phyloP scores from a whole-genome alignment of 2,329 filamentous ascomycete genomes.

The Coniochaeta ligniaria region DNA sequence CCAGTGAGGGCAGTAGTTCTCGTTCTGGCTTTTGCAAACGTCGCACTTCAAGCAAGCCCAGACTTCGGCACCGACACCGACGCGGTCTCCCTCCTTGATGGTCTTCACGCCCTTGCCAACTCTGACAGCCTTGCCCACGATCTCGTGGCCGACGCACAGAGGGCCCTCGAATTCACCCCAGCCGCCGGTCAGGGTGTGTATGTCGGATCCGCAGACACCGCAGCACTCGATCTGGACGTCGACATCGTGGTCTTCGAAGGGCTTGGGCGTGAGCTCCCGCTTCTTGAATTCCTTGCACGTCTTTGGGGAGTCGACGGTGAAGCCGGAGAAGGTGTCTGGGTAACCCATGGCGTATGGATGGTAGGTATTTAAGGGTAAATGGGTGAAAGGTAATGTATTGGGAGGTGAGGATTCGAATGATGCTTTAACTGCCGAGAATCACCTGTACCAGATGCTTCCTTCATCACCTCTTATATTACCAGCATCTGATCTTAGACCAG shows the following conservation, averaged over 20 bases:
- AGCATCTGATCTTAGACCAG: neutral
- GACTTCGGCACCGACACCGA: slow-evolving; percentile 56
- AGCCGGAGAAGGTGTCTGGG: slow-evolving; percentile 35
- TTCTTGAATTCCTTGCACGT: slow-evolving; percentile 33
- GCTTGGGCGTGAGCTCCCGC: slow-evolving; percentile 27
- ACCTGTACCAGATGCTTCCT: neutral
- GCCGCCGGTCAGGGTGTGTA: slow-evolving; percentile 51
- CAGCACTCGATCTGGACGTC: slow-evolving; percentile 66
- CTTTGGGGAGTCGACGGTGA: slow-evolving; percentile 33
- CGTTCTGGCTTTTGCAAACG: slow-evolving; percentile 38
- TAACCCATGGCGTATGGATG: slow-evolving; percentile 28
- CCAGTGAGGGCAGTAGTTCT: slow-evolving; percentile 40
- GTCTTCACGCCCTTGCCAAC: slow-evolving; percentile 29
- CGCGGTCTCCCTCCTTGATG: slow-evolving; percentile 55
- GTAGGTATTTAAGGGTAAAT: too few relatives aligned
- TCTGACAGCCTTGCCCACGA: slow-evolving; percentile 46
- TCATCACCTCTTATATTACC: neutral
- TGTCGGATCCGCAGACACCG: slow-evolving; percentile 53
- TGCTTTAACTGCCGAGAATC: neutral
- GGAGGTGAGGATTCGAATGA: neutral
- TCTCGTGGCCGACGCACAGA: slow-evolving; percentile 47
- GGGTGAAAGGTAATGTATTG: too few relatives aligned
- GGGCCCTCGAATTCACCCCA: slow-evolving; percentile 39
- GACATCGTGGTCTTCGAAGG: slow-evolving; percentile 51
- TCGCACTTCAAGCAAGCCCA: slow-evolving; percentile 46